Conservation (phyloP, 2,329 filamentous ascomycete genomes). For the Pyrenophora teres region DNA sequence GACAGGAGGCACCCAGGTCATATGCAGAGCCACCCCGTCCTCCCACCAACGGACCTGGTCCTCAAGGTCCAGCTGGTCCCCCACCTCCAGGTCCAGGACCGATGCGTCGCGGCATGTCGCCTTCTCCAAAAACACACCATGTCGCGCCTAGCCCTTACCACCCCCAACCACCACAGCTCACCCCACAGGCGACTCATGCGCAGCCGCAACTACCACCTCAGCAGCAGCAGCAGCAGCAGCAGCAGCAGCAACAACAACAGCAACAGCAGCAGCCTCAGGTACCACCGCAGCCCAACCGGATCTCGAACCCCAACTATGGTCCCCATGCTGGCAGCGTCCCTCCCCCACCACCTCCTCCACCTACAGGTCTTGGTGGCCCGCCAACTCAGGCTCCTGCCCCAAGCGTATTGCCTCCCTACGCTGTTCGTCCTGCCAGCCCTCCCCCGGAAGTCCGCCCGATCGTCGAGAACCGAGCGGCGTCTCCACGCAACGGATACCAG, state of each 20-base stretch:
- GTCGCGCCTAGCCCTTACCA: constrained; percentile 59
- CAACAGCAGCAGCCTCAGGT: constrained; percentile 34
- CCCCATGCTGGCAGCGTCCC: constrained; percentile 53
- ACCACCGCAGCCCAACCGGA: constrained; percentile 51
- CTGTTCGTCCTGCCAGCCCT: constrained; percentile 70
- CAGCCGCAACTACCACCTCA: constrained; percentile 52
- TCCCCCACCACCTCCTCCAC: constrained; percentile 65
- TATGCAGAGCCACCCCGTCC: constrained; percentile 70
- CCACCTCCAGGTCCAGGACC: constrained; percentile 45
- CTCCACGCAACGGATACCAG: constrained; percentile 86
- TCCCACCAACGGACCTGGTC: constrained; percentile 50
- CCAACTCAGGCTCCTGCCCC: constrained; percentile 55
- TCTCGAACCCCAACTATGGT: constrained; percentile 55
- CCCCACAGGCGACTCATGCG: constrained; percentile 58
- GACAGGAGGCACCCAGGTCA: constrained; percentile 70
- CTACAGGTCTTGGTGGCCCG: constrained; percentile 54
- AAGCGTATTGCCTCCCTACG: constrained; percentile 67
- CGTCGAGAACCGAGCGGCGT: constrained; percentile 84
- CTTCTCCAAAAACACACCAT: constrained; percentile 64
- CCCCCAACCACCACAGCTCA: constrained; percentile 49
- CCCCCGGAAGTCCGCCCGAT: constrained; percentile 82
- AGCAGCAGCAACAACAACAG: too few relatives aligned
- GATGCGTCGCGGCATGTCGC: constrained; percentile 59
- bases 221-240: too few relatives aligned
- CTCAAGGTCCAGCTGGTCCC: constrained; percentile 46